A percentile compares a stretch with the other conserved stretches of the same genome.
phyloP scores from a whole-genome alignment of 2,329 filamentous ascomycete species.

The Plectosphaerella sp. region DNA sequence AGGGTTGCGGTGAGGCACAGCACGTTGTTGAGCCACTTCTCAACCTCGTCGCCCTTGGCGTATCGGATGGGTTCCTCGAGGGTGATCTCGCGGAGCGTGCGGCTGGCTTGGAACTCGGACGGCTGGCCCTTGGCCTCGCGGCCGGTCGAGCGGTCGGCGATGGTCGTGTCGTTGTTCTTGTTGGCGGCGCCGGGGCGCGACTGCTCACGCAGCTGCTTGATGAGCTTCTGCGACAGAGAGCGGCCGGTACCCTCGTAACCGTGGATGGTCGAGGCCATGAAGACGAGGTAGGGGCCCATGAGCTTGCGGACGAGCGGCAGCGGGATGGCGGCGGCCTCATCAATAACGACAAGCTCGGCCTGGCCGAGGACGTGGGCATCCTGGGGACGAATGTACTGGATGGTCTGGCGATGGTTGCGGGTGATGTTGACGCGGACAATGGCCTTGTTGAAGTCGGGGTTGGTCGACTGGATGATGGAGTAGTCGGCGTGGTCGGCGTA shows the following conservation, averaged over 20 bases:
- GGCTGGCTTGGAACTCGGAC: slow-evolving; percentile 56
- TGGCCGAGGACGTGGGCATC: slow-evolving; percentile 93
- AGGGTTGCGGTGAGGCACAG: slow-evolving; percentile 91
- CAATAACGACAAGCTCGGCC: slow-evolving; percentile 91
- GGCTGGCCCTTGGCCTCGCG: slow-evolving; percentile 62
- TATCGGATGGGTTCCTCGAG: slow-evolving; percentile 94
- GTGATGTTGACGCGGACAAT: slow-evolving; percentile 97
- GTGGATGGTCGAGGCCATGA: slow-evolving; percentile 99
- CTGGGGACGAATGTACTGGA: slow-evolving; percentile 96
- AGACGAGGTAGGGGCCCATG: slow-evolving; percentile 94
- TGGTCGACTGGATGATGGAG: slow-evolving; percentile 95
- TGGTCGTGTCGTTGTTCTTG: slow-evolving; percentile 52
- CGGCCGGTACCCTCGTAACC: slow-evolving; percentile 96
- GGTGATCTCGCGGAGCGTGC: slow-evolving; percentile 86
- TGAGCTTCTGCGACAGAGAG: slow-evolving; percentile 91
- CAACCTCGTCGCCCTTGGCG: slow-evolving; percentile 81
- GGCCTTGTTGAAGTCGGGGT: slow-evolving; percentile 98
- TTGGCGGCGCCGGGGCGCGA: slow-evolving; percentile 61
- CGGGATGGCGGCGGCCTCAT: slow-evolving; percentile 95
- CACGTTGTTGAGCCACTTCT: slow-evolving; percentile 93
- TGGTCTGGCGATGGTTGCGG: slow-evolving; percentile 91
- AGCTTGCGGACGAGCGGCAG: slow-evolving; percentile 87
- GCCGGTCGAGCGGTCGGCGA: slow-evolving; percentile 76
- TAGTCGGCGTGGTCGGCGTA: slow-evolving; percentile 97
- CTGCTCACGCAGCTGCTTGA: slow-evolving; percentile 94